These are phyloP conservation scores for Nymphaea thermarum DNA, from an alignment of 164 flowering plant species.

Conservation along the genomic window DNA sequence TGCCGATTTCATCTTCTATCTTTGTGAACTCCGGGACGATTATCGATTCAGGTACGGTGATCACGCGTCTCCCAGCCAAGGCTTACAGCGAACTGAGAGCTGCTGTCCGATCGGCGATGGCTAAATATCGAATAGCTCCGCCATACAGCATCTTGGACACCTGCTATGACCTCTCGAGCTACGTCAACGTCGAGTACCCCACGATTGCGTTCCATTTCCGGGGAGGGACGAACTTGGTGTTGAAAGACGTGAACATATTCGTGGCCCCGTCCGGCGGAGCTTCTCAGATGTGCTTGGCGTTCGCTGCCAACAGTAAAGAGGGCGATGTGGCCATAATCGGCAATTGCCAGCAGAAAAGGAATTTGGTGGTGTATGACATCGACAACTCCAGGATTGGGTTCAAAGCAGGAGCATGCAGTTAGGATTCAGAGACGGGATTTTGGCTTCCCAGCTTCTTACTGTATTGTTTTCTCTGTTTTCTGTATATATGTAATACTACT, in stretches of 20 bases:
- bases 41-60: conserved; percentile 56
- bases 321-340: conserved; percentile 3
- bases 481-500: too few relatives aligned
- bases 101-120: conserved; percentile 32
- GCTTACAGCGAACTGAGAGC: conserved; percentile 29
- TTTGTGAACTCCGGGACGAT: conserved; percentile 20
- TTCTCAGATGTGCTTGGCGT: not conserved
- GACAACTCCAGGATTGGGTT: conserved; percentile 5
- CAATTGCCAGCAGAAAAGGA: conserved; percentile 7
- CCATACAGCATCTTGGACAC: conserved; percentile 49
- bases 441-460: too few relatives aligned
- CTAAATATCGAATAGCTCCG: conserved; percentile 25
- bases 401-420: conserved; percentile 3
- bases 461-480: too few relatives aligned
- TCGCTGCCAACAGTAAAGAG: conserved; percentile 2
- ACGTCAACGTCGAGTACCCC: conserved; percentile 10
- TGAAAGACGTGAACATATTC: not conserved
- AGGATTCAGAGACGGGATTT: not conserved
- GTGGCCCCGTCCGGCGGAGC: too few relatives aligned
- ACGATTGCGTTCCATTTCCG: conserved; percentile 12
- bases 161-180: conserved; percentile 36
- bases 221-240: conserved; percentile 11
- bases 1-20: not conserved
- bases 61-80: conserved; percentile 35
- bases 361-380: conserved; percentile 2